phyloP scores from a whole-genome alignment of 768 basidiomycete genomes.

The Cyathus striatus region DNA sequence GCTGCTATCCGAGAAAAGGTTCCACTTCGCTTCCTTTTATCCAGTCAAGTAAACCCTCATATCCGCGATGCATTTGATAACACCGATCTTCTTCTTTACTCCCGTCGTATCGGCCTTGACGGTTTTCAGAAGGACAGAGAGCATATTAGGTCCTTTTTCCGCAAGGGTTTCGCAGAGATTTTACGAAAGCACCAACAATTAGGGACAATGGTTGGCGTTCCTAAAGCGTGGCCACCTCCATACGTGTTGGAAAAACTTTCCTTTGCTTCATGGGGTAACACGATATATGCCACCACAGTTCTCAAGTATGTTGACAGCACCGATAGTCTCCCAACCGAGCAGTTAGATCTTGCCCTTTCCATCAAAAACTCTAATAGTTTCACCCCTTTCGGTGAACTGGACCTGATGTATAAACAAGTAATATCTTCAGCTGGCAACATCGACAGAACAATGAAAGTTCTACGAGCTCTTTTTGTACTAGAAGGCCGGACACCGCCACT shows the following conservation, averaged over 20 bases:
- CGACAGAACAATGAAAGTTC: not conserved
- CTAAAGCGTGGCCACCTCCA: not conserved
- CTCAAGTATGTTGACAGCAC: not conserved
- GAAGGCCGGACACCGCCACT: too few relatives aligned
- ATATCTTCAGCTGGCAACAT: not conserved
- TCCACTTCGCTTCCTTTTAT: not conserved
- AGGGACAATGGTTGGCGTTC: not conserved
- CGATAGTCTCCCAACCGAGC: not conserved
- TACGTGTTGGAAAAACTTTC: not conserved
- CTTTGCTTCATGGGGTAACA: not conserved
- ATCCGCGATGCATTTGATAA: not conserved
- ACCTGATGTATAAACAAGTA: not conserved
- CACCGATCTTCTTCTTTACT: not conserved
- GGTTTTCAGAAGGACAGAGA: not conserved
- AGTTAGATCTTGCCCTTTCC: not conserved
- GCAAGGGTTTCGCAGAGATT: not conserved
- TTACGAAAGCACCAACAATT: not conserved
- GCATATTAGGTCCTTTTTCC: not conserved
- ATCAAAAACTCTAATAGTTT: not conserved
- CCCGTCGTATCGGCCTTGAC: not conserved
- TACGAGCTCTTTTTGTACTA: too few relatives aligned
- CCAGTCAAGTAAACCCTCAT: not conserved
- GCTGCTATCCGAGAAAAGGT: not conserved
- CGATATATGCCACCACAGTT: not conserved
- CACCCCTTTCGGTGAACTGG: not conserved